These are phyloP conservation scores for Candida tammaniensis DNA, from an alignment of 805 yeast species.

Conservation along the genomic window DNA sequence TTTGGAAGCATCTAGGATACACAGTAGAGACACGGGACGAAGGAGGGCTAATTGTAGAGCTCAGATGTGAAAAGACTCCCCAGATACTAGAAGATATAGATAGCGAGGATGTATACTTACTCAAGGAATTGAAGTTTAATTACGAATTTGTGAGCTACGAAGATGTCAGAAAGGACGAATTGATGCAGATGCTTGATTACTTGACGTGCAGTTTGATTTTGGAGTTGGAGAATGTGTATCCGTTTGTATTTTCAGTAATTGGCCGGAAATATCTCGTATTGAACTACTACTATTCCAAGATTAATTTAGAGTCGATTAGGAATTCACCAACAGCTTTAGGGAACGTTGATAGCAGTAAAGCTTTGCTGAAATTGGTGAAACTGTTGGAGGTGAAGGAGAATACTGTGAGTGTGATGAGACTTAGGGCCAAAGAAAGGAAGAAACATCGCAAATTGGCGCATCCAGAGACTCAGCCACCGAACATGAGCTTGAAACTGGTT, in stretches of 20 bases:
- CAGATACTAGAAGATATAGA: slow-evolving; percentile 2
- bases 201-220: slow-evolving; percentile 18
- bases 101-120: neutral
- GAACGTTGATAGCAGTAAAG: no score
- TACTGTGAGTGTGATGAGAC: no score
- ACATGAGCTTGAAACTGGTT: no score
- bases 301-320: slow-evolving; percentile 6
- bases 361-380: no score
- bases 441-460: no score
- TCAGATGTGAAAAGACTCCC: slow-evolving; percentile 1
- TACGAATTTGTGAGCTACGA: neutral
- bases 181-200: slow-evolving; percentile 5
- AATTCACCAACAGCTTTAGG: neutral
- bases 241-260: slow-evolving; percentile 29
- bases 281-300: slow-evolving; percentile 4
- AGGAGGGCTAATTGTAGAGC: neutral
- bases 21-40: neutral
- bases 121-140: neutral
- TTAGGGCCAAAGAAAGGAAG: no score
- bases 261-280: slow-evolving; percentile 22
- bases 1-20: slow-evolving; percentile 3
- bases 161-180: neutral
- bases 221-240: slow-evolving; percentile 26
- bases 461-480: no score
- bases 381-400: no score